Evolutionary conservation across 345 rosid species (phyloP).

Genomic region (Euphorbia pulcherrima): DNA sequence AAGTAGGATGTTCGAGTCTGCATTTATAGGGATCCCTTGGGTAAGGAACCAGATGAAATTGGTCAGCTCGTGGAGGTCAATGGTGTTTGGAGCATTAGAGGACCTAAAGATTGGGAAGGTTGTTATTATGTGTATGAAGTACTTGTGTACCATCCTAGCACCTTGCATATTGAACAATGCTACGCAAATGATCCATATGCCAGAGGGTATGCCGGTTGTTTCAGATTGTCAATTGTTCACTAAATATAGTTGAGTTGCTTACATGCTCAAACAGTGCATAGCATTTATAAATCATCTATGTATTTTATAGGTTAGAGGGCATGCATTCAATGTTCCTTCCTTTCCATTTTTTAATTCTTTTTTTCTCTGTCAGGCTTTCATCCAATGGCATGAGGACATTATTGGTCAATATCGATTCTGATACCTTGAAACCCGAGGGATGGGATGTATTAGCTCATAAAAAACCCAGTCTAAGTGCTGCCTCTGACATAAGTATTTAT

Average conservation of each 20-base stretch:
- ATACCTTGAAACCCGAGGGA: constrained; percentile 64
- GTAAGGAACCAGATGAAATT: constrained; percentile 47
- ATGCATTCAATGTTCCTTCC: neutral
- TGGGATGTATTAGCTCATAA: constrained; percentile 71
- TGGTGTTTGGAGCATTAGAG: constrained; percentile 75
- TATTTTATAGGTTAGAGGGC: neutral
- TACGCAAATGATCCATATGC: constrained; percentile 94
- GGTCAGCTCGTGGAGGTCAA: constrained; percentile 47
- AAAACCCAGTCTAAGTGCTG: constrained; percentile 57
- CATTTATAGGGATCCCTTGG: constrained; percentile 47
- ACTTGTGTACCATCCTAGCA: constrained; percentile 75
- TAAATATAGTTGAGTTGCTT: constrained; percentile 21
- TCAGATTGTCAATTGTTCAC: constrained; percentile 28
- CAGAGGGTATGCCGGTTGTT: constrained; percentile 61
- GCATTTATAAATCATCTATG: neutral
- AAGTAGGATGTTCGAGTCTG: constrained; percentile 58
- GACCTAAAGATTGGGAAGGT: constrained; percentile 74
- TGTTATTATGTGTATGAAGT: constrained; percentile 81
- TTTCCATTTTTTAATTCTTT: constrained; percentile 28
- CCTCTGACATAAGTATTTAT: constrained; percentile 75
- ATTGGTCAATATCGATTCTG: constrained; percentile 60
- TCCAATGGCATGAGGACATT: constrained; percentile 73
- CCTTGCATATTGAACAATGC: constrained; percentile 68
- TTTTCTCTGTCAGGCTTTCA: constrained; percentile 59
- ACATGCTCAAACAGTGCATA: constrained; percentile 10